Base-by-base conservation (phyloP, 345 rosid species). In the Euphorbia pulcherrima region DNA sequence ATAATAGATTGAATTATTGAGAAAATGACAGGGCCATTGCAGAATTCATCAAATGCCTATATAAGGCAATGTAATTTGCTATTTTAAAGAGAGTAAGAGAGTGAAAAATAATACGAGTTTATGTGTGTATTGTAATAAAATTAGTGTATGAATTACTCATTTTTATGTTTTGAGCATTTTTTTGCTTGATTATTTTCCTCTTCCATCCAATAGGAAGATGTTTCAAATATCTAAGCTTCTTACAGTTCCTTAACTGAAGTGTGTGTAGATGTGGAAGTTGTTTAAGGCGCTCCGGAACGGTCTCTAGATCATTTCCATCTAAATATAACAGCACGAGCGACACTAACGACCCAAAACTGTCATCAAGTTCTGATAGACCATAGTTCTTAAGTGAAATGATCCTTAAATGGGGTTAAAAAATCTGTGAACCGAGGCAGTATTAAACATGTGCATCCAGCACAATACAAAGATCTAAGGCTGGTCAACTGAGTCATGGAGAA, bases 401-500 rank as follows among this genome's bases (percentile, higher is more conserved):
- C 18, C 8, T 20, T 12, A 56, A 9, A 28, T 9, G 1, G 37
- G 60, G 9, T n/a, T 5, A 56, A 56, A 2, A 18, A 18, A 56
- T 20, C 37, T 56, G 60, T 56, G 17, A 56, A 56, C 26, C 16
- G 37, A 56, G 60, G 60, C 60, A 56, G 14, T 56, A 12, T 28
- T 56, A 56, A 28, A 56, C 60, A 7, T 56, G 26, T 56, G 23
- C 23, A 56, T 27, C 37, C 57, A 52, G n/a, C n/a, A 13, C 57
- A 52, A n/a, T 3, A 24, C 21, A 65, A 28, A 0, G 16, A 33
- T 7, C 1, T 26, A 12, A 65, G 21, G 26, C 21, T 44, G 0
- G 68, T 63, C 72, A 60, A 60, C 2, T 33, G 64, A 37, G n/a
- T n/a, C 0, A 27, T 7, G 26, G 64, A 60, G 27, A 6, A 35